Base-by-base conservation (phyloP, 1,284 basidiomycete species). In the Afroboletus lepidellus region DNA sequence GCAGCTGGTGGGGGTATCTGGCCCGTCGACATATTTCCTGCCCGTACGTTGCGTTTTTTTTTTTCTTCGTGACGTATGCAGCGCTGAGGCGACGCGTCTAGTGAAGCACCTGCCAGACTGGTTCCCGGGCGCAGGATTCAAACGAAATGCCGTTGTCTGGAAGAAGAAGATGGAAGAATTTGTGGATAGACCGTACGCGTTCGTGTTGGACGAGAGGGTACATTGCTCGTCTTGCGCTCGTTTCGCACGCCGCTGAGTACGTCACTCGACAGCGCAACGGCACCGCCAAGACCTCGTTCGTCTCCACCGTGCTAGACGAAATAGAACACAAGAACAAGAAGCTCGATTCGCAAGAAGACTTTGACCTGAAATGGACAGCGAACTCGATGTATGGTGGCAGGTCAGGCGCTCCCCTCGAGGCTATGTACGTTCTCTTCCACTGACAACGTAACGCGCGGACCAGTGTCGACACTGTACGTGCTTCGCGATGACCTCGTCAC, bases 331-430 rank as follows among this genome's bases (percentile, higher is more conserved):
- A 65, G 48, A 57, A 60, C 25, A 63, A 58, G 25, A 46, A 44
- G 7, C 36, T 66, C 5, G 64, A 70, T 32, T 57, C 59, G 5
- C 67, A 75, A 39, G 70, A 75, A 32, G 81, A 85, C 57, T 81
- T 81, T 54, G 85, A 87, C 56, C 71, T 88, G 45, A 81, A 81
- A 55, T 85, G 83, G 82, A 79, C 82, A 2, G 85, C 85, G 7
- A 87, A 86, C 63, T 85, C 84, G n/a, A 85, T 87, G 81, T 88
- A 85, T 60, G 71, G 76, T 20, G 74, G 73, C 62, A 58, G 50
- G 66, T 60, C 34, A 38, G 54, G 8, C 33, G 18, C 16, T 23
- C 11, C 15, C 38, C 9, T 27, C 49, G 24, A 16, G 3, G n/a
- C n/a, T n/a, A n/a, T 34, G 15, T 3, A n/a, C 15, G 16, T 24